Evolutionary conservation across 2,329 filamentous ascomycete genomes (phyloP), one percentile per base, ranked within the genome.

Genomic region (Blastomyces gilchristii): DNA sequence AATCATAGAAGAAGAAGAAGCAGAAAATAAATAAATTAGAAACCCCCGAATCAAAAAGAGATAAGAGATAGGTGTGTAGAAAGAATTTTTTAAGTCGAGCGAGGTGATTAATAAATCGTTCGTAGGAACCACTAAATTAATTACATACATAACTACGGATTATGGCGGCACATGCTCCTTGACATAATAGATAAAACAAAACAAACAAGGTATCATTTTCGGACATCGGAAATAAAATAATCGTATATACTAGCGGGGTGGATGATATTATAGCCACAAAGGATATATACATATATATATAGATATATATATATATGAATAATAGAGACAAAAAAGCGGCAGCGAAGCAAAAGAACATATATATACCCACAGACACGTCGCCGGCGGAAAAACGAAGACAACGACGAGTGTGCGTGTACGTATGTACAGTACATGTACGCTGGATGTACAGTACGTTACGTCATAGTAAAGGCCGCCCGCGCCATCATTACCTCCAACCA

Each of bases 391-490:
- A 61, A 34, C 54, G 31, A 53, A 63, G 60, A 22, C n/a, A 63
- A 63, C 34, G 63, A 63, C 28, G 7, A 50, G n/a, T 22, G n/a
- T 22, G n/a, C n/a, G n/a, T 22, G n/a, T 22, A 22, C n/a, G n/a
- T 22, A 22, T 22, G n/a, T 22, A 22, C n/a, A 22, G n/a, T 22
- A 22, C n/a, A 22, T 22, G n/a, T 22, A 22, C n/a, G n/a, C n/a
- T 22, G n/a, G n/a, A 22, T n/a, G n/a, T n/a, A n/a, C n/a, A n/a
- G n/a, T n/a, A n/a, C n/a, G n/a, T 22, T 22, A 22, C n/a, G n/a
- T 22, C n/a, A 22, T 22, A 47, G 45, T 25, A 50, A 57, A 49
- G 12, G 37, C 28, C 28, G 28, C 31, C 31, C n/a, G n/a, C n/a
- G n/a, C n/a, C 1, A 22, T 22, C n/a, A 6, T 34, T 34, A 28